Conservation (phyloP, 2,329 filamentous ascomycete genomes). For the Microdochium bolleyi region DNA sequence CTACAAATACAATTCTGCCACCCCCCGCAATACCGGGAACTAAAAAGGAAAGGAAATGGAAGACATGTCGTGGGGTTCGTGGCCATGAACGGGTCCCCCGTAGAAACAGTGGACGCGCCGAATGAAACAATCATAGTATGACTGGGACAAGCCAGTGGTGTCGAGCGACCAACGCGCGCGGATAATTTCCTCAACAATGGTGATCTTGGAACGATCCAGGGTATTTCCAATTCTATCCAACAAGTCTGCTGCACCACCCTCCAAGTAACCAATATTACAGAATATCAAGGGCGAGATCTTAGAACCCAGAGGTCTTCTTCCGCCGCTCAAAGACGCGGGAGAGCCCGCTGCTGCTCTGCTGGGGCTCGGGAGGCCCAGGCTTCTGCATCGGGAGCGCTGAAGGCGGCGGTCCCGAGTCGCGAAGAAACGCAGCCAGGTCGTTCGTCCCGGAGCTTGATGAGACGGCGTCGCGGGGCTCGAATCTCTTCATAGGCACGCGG, state of each 20-base stretch:
- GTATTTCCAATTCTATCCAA: too few relatives aligned
- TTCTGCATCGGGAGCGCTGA: conserved; percentile 16
- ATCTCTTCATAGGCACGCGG: conserved; percentile 48
- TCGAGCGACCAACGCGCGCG: too few relatives aligned
- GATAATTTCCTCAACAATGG: too few relatives aligned
- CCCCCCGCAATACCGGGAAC: too few relatives aligned
- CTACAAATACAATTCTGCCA: too few relatives aligned
- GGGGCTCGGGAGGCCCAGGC: conserved; percentile 21
- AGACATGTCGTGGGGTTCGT: too few relatives aligned
- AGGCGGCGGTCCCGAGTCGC: conserved; percentile 57
- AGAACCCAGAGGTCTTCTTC: conserved; percentile 34
- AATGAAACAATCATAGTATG: too few relatives aligned
- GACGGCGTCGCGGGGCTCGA: conserved; percentile 46
- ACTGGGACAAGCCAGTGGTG: too few relatives aligned
- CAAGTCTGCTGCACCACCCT: background rate
- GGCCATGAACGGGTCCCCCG: too few relatives aligned
- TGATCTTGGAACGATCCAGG: too few relatives aligned
- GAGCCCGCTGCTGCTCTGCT: conserved; percentile 28
- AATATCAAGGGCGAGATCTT: background rate
- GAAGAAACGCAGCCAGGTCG: conserved; percentile 67
- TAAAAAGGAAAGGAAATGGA: too few relatives aligned
- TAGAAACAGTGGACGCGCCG: too few relatives aligned
- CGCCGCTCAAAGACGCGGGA: conserved; percentile 41
- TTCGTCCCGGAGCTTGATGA: conserved; percentile 42
- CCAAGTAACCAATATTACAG: background rate